A percentile compares a stretch with the other conserved stretches of the same genome.
Conservation (phyloP, 192 early-diverging fungal genomes). For the Phycomyces nitens region DNA sequence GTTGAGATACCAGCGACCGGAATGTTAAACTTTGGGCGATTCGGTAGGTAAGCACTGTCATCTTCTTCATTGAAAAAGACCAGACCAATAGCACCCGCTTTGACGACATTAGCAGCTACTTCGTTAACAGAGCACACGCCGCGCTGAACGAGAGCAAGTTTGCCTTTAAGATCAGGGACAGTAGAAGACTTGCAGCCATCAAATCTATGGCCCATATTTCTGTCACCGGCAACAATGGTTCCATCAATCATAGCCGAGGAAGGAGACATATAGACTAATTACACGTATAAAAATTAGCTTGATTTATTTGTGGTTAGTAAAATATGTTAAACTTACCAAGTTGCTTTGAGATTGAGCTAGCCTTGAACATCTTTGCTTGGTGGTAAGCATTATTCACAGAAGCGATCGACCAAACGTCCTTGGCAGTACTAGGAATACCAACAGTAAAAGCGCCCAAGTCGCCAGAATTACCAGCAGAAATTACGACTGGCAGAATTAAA, state of each 20-base stretch:
- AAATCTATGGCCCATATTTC: slow-evolving; percentile 29
- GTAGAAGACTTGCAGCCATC: slow-evolving; percentile 51
- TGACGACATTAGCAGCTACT: slow-evolving; percentile 53
- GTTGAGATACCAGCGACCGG: slow-evolving; percentile 50
- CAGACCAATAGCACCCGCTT: slow-evolving; percentile 62
- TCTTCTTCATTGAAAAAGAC: slow-evolving; percentile 58
- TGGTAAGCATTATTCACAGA: slow-evolving; percentile 45
- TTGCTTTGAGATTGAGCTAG: neutral
- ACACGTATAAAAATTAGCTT: no score
- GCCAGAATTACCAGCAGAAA: slow-evolving; percentile 66
- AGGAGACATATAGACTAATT: no score
- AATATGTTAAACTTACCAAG: neutral
- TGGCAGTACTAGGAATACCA: slow-evolving; percentile 55
- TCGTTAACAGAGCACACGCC: slow-evolving; percentile 68
- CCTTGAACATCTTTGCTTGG: slow-evolving; percentile 17
- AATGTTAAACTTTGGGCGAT: slow-evolving; percentile 39
- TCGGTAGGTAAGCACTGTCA: slow-evolving; percentile 16
- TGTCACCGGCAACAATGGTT: slow-evolving; percentile 43
- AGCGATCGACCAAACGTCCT: slow-evolving; percentile 56
- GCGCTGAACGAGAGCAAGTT: slow-evolving; percentile 64
- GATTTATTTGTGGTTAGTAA: no score
- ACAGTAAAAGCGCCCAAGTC: slow-evolving; percentile 55
- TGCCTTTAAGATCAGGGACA: slow-evolving; percentile 43
- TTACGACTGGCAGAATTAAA: no score
- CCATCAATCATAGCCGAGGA: slow-evolving; percentile 20